Conservation (phyloP, 371 early-diverging fungal genomes). For the Haplosporangium sp. region DNA sequence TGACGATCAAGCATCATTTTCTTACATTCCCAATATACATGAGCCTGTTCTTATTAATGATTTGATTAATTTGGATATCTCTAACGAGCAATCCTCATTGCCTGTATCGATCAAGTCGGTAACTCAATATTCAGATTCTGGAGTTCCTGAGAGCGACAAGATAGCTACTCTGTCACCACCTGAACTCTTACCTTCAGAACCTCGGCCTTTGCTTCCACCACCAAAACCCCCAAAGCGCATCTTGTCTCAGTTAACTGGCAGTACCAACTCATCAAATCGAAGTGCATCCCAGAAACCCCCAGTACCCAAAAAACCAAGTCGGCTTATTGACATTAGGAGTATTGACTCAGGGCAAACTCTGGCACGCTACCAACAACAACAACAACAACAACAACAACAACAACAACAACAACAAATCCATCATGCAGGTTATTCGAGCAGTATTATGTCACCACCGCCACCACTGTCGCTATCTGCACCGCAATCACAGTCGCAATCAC, state of each 20-base stretch:
- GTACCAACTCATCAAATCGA: constrained; percentile 35
- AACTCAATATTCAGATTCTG: not conserved
- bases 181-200: not conserved
- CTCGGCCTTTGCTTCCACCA: constrained; percentile 5
- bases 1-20: not conserved
- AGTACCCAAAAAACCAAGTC: constrained; percentile 39
- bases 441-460: constrained; percentile 2
- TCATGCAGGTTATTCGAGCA: not conserved
- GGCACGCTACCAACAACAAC: not conserved
- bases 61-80: not conserved
- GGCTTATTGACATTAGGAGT: constrained; percentile 1
- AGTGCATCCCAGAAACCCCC: constrained; percentile 33
- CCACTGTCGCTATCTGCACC: not conserved
- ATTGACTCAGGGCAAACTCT: not conserved
- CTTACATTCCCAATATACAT: not conserved
- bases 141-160: not conserved
- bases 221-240: constrained; percentile 44
- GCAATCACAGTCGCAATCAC: not conserved
- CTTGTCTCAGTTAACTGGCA: constrained; percentile 35
- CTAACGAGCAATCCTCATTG: not conserved
- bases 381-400: constrained; percentile 1
- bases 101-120: not conserved
- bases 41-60: not conserved
- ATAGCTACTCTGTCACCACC: not conserved
- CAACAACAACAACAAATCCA: not conserved